phyloP scores from a whole-genome alignment of 192 early-diverging fungal species.

The Dissophora globulifera region DNA sequence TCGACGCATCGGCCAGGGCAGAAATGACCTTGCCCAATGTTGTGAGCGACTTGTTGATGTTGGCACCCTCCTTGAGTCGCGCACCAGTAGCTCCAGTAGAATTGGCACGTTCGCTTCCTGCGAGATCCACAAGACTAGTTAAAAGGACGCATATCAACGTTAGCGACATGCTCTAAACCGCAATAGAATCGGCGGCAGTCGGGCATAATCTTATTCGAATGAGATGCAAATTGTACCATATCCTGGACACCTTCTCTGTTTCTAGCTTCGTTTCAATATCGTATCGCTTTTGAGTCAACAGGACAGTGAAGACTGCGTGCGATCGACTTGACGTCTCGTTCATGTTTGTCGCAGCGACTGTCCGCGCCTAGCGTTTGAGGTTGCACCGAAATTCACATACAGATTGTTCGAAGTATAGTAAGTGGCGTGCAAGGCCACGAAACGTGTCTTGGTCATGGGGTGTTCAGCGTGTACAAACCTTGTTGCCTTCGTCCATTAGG shows the following conservation, averaged over 20 bases:
- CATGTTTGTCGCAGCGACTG: conserved; percentile 94
- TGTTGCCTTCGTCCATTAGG: conserved; percentile 85
- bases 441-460: too few species aligned
- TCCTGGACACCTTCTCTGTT: conserved; percentile 80
- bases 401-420: not conserved
- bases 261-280: conserved; percentile 64
- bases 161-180: too few species aligned
- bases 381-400: too few species aligned
- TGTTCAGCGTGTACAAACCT: conserved; percentile 63
- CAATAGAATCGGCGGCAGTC: too few species aligned
- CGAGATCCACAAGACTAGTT: conserved; percentile 88
- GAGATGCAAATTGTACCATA: conserved; percentile 68
- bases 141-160: not conserved
- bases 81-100: conserved; percentile 85
- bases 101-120: conserved; percentile 92
- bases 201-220: too few species aligned
- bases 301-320: conserved; percentile 85
- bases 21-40: conserved; percentile 95
- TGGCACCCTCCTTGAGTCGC: conserved; percentile 91
- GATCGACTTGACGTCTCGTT: conserved; percentile 92
- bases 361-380: conserved; percentile 85
- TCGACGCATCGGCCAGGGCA: conserved; percentile 80
- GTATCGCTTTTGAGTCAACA: conserved; percentile 73
- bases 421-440: too few species aligned
- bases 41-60: conserved; percentile 94